Evolutionary conservation across 345 rosid species (phyloP), one percentile per base, ranked within the genome.

Genomic region (Euclidium syriacum): DNA sequence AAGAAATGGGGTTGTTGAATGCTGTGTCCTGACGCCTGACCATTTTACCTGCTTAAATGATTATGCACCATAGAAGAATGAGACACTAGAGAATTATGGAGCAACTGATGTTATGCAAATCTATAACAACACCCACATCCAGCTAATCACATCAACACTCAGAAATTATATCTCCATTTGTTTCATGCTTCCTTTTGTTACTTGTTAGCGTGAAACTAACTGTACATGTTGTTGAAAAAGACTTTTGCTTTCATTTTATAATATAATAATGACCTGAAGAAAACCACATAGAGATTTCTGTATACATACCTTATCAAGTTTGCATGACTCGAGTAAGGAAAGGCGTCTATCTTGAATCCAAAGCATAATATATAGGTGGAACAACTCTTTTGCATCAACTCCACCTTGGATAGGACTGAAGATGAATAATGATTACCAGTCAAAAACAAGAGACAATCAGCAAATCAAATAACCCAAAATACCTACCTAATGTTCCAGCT

Each of bases 291-390:
- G 10, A 47, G 41, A 38, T 24, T 14, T 16, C 53, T 48, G 52
- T 67, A 23, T 35, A 62, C 35, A 8, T 79, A 85, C 99, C 97
- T 90, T 94, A 76, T 94, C 99, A 61, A 94, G 73, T 78, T 87
- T 94, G 61, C 95, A 94, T n/a, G 90, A 77, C 71, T 90, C 99
- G 0, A 90, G 96, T 71, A 94, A 78, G 52, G 95, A 76, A 58
- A 80, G 82, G 34, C 95, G 97, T 70, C 77, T 87, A 63, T 94
- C 99, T 82, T 94, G 91, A 80, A 94, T 94, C 99, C 99, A 94
- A 14, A 90, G 70, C 90, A 87, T 82, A 56, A 94, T 87, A 76
- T 94, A 94, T 58, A 94, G 64, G 77, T 94, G 90, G 77, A 94
- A 94, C 60, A 94, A 77, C 54, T 94, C 96, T 72, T 85, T 90